phyloP scores from a whole-genome alignment of 805 yeast genomes.

The Metschnikowia henanensis region DNA sequence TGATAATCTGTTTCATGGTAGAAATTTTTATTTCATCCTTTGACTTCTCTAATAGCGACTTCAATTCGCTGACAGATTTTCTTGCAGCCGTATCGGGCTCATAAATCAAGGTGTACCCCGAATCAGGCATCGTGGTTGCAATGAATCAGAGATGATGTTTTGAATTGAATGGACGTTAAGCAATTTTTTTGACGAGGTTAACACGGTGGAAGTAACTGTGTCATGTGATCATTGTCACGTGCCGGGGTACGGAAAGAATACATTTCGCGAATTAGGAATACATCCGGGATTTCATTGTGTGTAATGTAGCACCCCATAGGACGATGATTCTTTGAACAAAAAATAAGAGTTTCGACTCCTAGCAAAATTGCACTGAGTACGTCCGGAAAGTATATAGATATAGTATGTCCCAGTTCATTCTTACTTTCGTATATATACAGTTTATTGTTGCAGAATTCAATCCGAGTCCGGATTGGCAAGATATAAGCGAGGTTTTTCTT shows the following conservation, averaged over 20 bases:
- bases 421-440: background rate
- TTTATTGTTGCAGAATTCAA: conserved; percentile 25
- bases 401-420: background rate
- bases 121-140: conserved; percentile 17
- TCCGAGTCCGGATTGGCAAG: conserved; percentile 58
- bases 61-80: conserved; percentile 70
- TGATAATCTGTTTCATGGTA: conserved; percentile 85
- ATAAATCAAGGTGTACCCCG: conserved; percentile 76
- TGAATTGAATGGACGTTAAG: background rate
- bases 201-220: conserved; percentile 10
- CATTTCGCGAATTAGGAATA: no score
- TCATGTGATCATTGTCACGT: conserved; percentile 12
- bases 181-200: conserved; percentile 11
- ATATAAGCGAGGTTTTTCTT: conserved; percentile 45
- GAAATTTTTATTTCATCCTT: conserved; percentile 84
- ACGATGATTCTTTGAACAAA: no score
- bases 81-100: conserved; percentile 70
- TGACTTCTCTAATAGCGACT: conserved; percentile 79
- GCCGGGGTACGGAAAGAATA: no score
- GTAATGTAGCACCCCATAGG: no score
- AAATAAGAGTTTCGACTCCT: no score
- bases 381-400: no score
- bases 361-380: no score
- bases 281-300: no score
- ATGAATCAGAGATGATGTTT: background rate